Evolutionary conservation across 2,329 filamentous ascomycete species (phyloP).

Genomic region (Aspergillus clavatus): DNA sequence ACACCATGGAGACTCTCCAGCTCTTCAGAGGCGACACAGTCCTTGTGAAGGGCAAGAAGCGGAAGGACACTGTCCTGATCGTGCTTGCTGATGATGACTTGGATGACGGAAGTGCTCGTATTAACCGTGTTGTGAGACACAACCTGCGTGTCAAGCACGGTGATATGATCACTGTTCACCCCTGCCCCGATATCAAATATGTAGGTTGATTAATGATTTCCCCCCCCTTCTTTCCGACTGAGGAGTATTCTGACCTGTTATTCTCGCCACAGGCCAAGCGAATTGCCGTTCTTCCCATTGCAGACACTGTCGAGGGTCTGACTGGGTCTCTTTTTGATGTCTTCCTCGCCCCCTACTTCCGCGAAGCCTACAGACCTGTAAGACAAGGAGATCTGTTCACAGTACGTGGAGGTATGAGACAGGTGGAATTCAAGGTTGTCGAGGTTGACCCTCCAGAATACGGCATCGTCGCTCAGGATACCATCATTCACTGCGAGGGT

Average conservation of each 20-base stretch:
- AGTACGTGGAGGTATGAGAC: conserved; percentile 94
- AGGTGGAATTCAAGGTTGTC: conserved; percentile 99
- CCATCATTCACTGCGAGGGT: conserved; percentile 97
- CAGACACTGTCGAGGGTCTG: conserved; percentile 95
- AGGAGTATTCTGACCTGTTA: conserved; percentile 18
- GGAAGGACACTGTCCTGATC: conserved; percentile 97
- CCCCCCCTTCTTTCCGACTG: neutral
- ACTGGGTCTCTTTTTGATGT: conserved; percentile 98
- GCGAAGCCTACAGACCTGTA: conserved; percentile 95
- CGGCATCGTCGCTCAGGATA: conserved; percentile 97
- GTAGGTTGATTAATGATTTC: conserved; percentile 54
- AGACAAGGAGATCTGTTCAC: conserved; percentile 97
- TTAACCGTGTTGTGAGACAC: conserved; percentile 98
- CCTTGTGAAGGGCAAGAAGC: conserved; percentile 97
- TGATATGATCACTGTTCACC: conserved; percentile 93
- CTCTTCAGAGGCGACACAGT: conserved; percentile 99
- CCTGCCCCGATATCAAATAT: conserved; percentile 99
- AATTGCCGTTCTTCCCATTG: conserved; percentile 95
- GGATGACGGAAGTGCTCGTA: conserved; percentile 91
- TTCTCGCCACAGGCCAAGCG: conserved; percentile 72
- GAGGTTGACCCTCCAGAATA: conserved; percentile 98
- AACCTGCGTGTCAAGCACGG: conserved; percentile 98
- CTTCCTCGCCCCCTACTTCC: conserved; percentile 98
- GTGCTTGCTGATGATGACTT: conserved; percentile 96
- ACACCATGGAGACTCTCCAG: conserved; percentile 97